phyloP scores from a whole-genome alignment of 495 filamentous ascomycete genomes.

The Penicillium riverlandense region DNA sequence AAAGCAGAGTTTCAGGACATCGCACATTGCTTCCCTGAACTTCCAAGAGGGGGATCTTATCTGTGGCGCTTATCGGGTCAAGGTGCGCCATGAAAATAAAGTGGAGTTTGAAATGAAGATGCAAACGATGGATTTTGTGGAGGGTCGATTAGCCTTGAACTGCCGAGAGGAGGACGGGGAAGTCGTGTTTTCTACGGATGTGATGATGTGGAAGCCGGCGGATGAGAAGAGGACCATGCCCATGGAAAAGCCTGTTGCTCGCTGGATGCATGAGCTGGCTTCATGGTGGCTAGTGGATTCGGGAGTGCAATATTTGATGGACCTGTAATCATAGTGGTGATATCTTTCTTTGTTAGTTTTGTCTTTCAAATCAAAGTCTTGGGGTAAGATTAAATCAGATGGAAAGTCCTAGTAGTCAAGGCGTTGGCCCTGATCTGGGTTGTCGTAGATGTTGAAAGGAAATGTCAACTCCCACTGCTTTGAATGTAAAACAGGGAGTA shows the following conservation, averaged over 20 bases:
- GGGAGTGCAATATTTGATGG: constrained; percentile 26
- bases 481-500: too few species aligned
- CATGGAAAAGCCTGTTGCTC: constrained; percentile 18
- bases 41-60: constrained; percentile 27
- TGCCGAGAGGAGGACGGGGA: constrained; percentile 6
- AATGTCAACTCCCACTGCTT: too few species aligned
- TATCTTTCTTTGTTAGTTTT: neutral
- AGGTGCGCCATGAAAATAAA: constrained; percentile 12
- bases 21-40: constrained; percentile 18
- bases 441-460: too few species aligned
- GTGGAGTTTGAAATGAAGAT: constrained; percentile 27
- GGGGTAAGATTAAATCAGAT: too few species aligned
- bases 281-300: constrained; percentile 36
- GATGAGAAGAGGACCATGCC: constrained; percentile 17
- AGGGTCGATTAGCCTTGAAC: constrained; percentile 24
- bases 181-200: constrained; percentile 25
- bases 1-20: constrained; percentile 15
- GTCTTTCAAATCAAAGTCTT: too few species aligned
- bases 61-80: constrained; percentile 26
- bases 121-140: constrained; percentile 10
- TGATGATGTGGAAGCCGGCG: constrained; percentile 25
- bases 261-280: constrained; percentile 29
- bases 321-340: constrained; percentile 6
- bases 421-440: too few species aligned
- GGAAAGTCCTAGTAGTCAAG: too few species aligned